A percentile compares a stretch with the other conserved stretches of the same genome.
These are phyloP conservation scores for Neurospora sp. DNA, from an alignment of 495 filamentous ascomycete genomes.

Conservation along the genomic window DNA sequence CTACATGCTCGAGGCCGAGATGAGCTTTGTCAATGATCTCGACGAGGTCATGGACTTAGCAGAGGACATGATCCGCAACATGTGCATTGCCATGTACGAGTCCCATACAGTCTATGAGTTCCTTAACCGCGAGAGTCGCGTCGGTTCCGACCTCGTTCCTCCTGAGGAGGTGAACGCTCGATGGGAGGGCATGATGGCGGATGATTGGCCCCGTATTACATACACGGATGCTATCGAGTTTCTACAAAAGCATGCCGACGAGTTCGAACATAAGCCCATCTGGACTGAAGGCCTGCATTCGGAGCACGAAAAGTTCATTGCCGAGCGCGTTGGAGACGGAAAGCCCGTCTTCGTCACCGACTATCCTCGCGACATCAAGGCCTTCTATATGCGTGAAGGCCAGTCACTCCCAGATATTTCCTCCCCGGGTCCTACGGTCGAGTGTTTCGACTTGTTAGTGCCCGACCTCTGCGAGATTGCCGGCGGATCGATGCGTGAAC, in stretches of 20 bases:
- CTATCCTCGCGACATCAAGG: slow-evolving; percentile 77
- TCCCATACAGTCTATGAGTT: slow-evolving; percentile 54
- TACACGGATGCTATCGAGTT: slow-evolving; percentile 67
- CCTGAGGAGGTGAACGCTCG: slow-evolving; percentile 47
- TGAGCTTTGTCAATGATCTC: slow-evolving; percentile 64
- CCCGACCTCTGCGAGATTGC: slow-evolving; percentile 83
- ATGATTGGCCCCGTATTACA: slow-evolving; percentile 72
- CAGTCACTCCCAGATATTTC: slow-evolving; percentile 6
- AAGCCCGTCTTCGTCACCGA: slow-evolving; percentile 83
- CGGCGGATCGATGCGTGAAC: slow-evolving; percentile 88
- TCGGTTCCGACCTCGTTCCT: slow-evolving; percentile 22
- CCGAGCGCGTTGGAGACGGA: slow-evolving; percentile 54
- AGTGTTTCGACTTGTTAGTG: slow-evolving; percentile 91
- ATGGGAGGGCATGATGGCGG: slow-evolving; percentile 54
- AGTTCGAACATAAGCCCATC: slow-evolving; percentile 55
- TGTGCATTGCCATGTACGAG: slow-evolving; percentile 43
- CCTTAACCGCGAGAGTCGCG: slow-evolving; percentile 17
- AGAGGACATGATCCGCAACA: slow-evolving; percentile 61
- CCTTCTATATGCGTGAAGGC: slow-evolving; percentile 88
- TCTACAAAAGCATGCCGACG: slow-evolving; percentile 50
- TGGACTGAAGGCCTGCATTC: slow-evolving; percentile 74
- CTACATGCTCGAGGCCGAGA: slow-evolving; percentile 95
- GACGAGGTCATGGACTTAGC: slow-evolving; percentile 61
- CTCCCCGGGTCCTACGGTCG: slow-evolving; percentile 50
- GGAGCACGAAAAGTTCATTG: slow-evolving; percentile 89